phyloP scores from a whole-genome alignment of 495 filamentous ascomycete genomes.

The Talaromyces trachyspermus region DNA sequence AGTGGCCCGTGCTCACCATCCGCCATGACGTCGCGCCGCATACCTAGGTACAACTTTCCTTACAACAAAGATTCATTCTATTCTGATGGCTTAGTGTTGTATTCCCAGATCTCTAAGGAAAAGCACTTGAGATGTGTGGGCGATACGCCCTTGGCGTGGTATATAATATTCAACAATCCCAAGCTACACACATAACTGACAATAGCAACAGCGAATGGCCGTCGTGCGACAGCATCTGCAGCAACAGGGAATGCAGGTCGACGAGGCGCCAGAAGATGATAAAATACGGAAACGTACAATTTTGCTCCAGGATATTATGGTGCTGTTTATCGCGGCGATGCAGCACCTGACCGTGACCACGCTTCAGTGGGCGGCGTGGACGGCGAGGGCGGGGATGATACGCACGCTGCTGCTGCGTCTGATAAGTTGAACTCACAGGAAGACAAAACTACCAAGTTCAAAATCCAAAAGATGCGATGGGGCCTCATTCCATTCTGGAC shows the following conservation, averaged over 20 bases:
- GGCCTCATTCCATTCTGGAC: constrained; percentile 91
- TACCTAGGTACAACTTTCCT: neutral
- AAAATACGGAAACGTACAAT: constrained; percentile 79
- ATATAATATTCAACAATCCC: constrained; percentile 22
- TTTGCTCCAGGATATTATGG: constrained; percentile 86
- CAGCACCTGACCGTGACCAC: constrained; percentile 42
- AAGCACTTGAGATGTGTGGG: constrained; percentile 87
- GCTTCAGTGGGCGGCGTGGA: constrained; percentile 12
- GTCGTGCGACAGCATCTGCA: constrained; percentile 63
- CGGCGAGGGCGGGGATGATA: constrained; percentile 9
- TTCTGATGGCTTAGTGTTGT: neutral
- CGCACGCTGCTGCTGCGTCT: constrained; percentile 5
- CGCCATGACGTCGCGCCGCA: constrained; percentile 5
- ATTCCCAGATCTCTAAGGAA: too few species aligned
- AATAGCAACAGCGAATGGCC: constrained; percentile 43
- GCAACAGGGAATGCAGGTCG: constrained; percentile 66
- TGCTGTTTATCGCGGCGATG: constrained; percentile 76
- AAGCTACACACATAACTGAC: constrained; percentile 11
- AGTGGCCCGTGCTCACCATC: constrained; percentile 7
- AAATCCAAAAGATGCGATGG: constrained; percentile 89
- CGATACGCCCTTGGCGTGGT: constrained; percentile 77
- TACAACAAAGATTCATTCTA: neutral
- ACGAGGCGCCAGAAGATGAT: constrained; percentile 68
- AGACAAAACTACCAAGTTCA: constrained; percentile 50
- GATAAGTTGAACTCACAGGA: constrained; percentile 5